Base-by-base conservation (phyloP, 176 grass and related monocot genomes). In the Leersia perrieri region DNA sequence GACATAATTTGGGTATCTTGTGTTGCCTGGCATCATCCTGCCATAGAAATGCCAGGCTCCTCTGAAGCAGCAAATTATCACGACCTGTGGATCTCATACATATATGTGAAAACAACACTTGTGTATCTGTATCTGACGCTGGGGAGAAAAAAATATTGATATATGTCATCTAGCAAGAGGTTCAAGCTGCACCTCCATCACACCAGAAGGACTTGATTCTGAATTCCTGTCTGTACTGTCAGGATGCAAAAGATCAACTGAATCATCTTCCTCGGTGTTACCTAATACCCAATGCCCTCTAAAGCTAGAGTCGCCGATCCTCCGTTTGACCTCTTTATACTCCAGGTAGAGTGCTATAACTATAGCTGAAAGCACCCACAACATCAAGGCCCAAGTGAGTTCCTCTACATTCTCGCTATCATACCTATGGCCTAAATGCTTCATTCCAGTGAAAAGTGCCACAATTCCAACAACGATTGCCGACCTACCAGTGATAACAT, bases 361-460 rank as follows among this genome's bases (percentile, higher is more conserved):
- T 12, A 77, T 76, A 23, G 55, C 77, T 25, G 85, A 85, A 86
- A 99, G 80, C 45, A 99, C 83, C 96, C 90, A 99, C 38, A 91
- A 35, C 81, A 91, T 76, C 65, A 99, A 81, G 9, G 88, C 90
- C 96, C 90, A 99, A 76, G 86, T 93, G 71, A 95, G 88, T 51
- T 86, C 91, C 79, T 99, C 90, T 70, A 81, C 88, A 77, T 95
- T 93, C 86, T 99, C 92, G 60, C 92, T 91, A 75, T 87, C 90
- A 66, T 95, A 92, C 70, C 86, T 85, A 44, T 91, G 82, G 58
- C 90, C 92, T 31, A 99, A 87, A 88, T 99, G 96, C 76, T 89
- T 95, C 92, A 99, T 91, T 30, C 96, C 92, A 0, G 84, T 99
- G 86, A 99, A 93, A 33, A 99, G 76, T 1, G 90, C 87, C 58